Conservation (phyloP, 495 filamentous ascomycete genomes). For the Talaromyces nanjingensis region DNA sequence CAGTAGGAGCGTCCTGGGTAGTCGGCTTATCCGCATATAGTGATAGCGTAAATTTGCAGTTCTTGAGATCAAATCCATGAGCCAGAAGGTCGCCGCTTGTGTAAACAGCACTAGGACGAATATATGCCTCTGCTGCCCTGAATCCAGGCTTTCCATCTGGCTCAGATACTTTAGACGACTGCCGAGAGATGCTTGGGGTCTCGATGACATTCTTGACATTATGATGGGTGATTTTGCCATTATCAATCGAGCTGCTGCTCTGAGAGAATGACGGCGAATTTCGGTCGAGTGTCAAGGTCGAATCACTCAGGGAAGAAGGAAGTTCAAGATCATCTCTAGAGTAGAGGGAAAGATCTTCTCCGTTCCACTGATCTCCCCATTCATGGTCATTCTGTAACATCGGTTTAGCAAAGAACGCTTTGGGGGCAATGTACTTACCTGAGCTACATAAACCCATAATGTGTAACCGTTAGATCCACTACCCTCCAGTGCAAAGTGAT, state of each 20-base stretch:
- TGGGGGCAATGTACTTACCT: conserved; percentile 35
- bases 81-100: conserved; percentile 60
- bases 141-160: conserved; percentile 59
- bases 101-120: conserved; percentile 75
- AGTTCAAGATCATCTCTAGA: conserved; percentile 74
- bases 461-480: conserved; percentile 75
- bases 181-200: conserved; percentile 62
- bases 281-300: conserved; percentile 36
- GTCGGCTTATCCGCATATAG: conserved; percentile 47
- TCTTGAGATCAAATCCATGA: conserved; percentile 73
- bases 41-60: conserved; percentile 63
- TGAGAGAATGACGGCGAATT: conserved; percentile 53
- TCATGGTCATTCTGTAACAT: conserved; percentile 66
- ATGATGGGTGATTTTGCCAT: conserved; percentile 51
- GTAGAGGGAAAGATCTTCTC: conserved; percentile 89
- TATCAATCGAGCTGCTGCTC: conserved; percentile 47
- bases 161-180: conserved; percentile 41
- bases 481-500: conserved; percentile 87
- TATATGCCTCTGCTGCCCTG: conserved; percentile 85
- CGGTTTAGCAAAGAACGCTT: conserved; percentile 1
- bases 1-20: conserved; percentile 59
- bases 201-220: conserved; percentile 70
- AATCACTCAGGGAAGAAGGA: conserved; percentile 20
- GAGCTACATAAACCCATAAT: conserved; percentile 77
- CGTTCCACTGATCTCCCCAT: conserved; percentile 95